phyloP scores from a whole-genome alignment of 768 basidiomycete genomes.

The Omphalotus guepiniiformis region DNA sequence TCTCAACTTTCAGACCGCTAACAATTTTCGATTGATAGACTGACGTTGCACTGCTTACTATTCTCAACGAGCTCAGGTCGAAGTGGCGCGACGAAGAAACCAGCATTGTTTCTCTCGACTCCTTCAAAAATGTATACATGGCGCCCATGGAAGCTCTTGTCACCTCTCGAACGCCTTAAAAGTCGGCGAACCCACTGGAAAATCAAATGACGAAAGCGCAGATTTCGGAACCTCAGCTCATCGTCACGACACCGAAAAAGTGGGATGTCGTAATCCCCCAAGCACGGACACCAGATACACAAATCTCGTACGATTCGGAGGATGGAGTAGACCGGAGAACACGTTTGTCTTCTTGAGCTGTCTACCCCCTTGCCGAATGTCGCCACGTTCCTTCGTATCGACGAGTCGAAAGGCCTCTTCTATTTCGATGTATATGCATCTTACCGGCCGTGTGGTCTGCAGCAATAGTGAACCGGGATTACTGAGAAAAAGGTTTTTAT shows the following conservation, averaged over 20 bases:
- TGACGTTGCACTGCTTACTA: conserved; percentile 94
- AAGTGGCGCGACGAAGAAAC: conserved; percentile 80
- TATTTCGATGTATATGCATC: conserved; percentile 97
- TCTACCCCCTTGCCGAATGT: conserved; percentile 99
- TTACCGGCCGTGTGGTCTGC: conserved; percentile 90
- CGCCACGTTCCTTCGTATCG: conserved; percentile 93
- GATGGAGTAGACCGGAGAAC: conserved; percentile 96
- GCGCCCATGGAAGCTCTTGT: conserved; percentile 99
- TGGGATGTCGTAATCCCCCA: conserved; percentile 99
- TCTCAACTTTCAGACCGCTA: conserved; percentile 10
- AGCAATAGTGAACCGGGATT: conserved; percentile 95
- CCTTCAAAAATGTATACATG: conserved; percentile 96
- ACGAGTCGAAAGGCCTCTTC: conserved; percentile 88
- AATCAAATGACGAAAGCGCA: conserved; percentile 98
- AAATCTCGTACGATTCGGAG: conserved; percentile 94
- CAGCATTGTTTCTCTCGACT: too few species aligned
- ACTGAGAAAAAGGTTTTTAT: conserved; percentile 99
- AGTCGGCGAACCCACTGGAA: conserved; percentile 94
- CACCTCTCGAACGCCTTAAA: conserved; percentile 61
- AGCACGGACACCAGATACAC: conserved; percentile 96
- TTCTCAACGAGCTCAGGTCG: conserved; percentile 84
- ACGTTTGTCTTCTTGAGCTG: conserved; percentile 90
- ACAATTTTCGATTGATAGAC: conserved; percentile 53
- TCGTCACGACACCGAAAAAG: conserved; percentile 98
- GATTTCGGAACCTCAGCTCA: conserved; percentile 95